phyloP scores from a whole-genome alignment of 202 grass and related monocot genomes.

The Zoysia matrella region DNA sequence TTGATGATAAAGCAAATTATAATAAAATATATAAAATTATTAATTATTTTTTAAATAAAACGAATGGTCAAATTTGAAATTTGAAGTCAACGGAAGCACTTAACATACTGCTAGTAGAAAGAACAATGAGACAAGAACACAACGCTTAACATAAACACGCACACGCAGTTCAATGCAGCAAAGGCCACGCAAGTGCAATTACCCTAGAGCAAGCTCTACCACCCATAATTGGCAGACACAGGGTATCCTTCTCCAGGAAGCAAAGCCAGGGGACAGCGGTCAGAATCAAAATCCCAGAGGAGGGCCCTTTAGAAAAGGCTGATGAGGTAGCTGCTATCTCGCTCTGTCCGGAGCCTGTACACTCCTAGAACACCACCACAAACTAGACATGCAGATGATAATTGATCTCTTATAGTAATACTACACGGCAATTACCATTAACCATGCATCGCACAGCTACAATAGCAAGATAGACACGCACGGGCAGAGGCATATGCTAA shows the following conservation, averaged over 20 bases:
- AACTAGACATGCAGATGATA: constrained; percentile 14
- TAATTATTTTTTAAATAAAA: no score
- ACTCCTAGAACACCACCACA: constrained; percentile 15
- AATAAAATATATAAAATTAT: no score
- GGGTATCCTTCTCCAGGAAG: constrained; percentile 61
- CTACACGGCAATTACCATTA: background rate
- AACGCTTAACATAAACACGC: constrained; percentile 40
- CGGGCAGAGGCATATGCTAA: no score
- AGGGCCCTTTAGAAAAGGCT: constrained; percentile 36
- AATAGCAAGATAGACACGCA: constrained; percentile 18
- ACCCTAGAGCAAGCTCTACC: constrained; percentile 9
- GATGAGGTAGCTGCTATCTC: constrained; percentile 14
- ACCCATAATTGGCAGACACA: constrained; percentile 55
- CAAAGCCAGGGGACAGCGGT: constrained; percentile 52
- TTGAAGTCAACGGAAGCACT: no score
- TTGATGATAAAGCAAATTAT: no score
- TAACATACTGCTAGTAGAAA: background rate
- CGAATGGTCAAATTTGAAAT: no score
- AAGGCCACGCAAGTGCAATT: constrained; percentile 12
- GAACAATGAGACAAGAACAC: constrained; percentile 42
- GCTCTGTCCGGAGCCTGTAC: background rate
- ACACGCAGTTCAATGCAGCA: constrained; percentile 22
- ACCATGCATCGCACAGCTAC: background rate
- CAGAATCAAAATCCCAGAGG: constrained; percentile 43
- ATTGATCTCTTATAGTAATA: background rate